Percentiles rank a stretch among this genome's conserved stretches.
These are phyloP conservation scores for Taiozyma sp. DNA, from an alignment of 1,139 yeast genomes.

Conservation along the genomic window DNA sequence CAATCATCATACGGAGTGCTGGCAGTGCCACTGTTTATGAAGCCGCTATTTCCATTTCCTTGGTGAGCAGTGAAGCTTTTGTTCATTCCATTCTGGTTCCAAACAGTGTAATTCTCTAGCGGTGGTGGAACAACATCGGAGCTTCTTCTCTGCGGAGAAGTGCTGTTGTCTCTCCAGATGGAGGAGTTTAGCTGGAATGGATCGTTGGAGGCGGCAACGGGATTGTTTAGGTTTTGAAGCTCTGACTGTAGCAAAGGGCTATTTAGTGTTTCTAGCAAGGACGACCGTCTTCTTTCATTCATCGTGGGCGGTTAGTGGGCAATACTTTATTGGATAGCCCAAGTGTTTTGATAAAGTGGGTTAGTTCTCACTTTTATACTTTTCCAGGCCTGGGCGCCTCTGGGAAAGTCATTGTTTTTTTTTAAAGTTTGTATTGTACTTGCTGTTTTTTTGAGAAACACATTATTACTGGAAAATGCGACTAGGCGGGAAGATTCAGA, in stretches of 20 bases:
- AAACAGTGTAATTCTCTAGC: slow-evolving; percentile 5
- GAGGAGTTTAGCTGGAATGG: slow-evolving; percentile 17
- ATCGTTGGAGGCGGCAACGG: slow-evolving; percentile 2
- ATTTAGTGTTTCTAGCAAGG: slow-evolving; percentile 10
- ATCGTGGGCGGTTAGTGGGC: not conserved
- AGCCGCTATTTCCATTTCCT: not conserved
- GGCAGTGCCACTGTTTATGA: slow-evolving; percentile 2
- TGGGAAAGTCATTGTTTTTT: not conserved
- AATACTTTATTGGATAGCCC: no score
- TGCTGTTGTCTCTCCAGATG: slow-evolving; percentile 11
- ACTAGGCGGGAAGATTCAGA: not conserved
- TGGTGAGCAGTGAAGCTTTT: not conserved
- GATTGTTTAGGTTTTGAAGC: slow-evolving; percentile 1
- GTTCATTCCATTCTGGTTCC: slow-evolving; percentile 4
- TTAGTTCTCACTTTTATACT: not conserved
- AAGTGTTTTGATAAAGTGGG: not conserved
- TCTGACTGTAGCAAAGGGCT: slow-evolving; percentile 7
- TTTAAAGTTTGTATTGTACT: not conserved
- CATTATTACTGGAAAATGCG: not conserved
- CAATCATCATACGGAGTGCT: slow-evolving; percentile 4
- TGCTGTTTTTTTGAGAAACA: not conserved
- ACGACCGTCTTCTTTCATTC: slow-evolving; percentile 9
- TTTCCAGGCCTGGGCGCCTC: not conserved
- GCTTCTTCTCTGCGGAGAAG: slow-evolving; percentile 7
- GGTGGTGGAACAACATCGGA: slow-evolving; percentile 4